Evolutionary conservation across 441 rosid species (phyloP).

Genomic region (Euphorbia corollata): DNA sequence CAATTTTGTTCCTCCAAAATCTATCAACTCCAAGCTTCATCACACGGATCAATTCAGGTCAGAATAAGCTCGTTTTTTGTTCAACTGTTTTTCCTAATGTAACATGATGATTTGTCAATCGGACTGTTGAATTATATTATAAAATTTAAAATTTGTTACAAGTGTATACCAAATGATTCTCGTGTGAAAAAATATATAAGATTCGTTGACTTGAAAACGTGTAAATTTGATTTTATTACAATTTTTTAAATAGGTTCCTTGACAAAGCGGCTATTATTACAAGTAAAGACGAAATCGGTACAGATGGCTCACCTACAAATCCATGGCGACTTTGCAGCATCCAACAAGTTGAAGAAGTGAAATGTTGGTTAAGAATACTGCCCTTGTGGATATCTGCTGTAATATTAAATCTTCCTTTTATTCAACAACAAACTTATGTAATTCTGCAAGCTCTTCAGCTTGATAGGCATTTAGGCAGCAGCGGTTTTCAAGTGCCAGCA

Average conservation of each 20-base stretch:
- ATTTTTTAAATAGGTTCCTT: constrained; percentile 7
- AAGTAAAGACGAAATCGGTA: neutral
- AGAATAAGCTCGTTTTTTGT: neutral
- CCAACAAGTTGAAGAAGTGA: constrained; percentile 26
- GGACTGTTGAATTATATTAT: no score
- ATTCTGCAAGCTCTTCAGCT: constrained; percentile 36
- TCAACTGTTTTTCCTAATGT: no score
- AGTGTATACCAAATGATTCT: no score
- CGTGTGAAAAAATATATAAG: no score
- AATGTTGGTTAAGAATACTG: constrained; percentile 14
- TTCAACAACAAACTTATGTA: constrained; percentile 23
- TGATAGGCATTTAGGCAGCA: constrained; percentile 24
- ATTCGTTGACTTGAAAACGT: neutral
- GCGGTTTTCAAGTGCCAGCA: constrained; percentile 26
- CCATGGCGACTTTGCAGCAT: constrained; percentile 21
- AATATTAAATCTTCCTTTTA: constrained; percentile 5
- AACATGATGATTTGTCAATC: no score
- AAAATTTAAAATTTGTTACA: no score
- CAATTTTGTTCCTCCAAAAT: constrained; percentile 18
- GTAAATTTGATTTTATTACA: neutral
- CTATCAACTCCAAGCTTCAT: constrained; percentile 32
- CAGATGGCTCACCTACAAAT: constrained; percentile 17
- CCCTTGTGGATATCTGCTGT: constrained; percentile 21
- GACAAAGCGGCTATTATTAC: constrained; percentile 22
- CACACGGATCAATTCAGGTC: constrained; percentile 28